Conservation (phyloP, 2,329 filamentous ascomycete species). For the Aschersonia sp. region DNA sequence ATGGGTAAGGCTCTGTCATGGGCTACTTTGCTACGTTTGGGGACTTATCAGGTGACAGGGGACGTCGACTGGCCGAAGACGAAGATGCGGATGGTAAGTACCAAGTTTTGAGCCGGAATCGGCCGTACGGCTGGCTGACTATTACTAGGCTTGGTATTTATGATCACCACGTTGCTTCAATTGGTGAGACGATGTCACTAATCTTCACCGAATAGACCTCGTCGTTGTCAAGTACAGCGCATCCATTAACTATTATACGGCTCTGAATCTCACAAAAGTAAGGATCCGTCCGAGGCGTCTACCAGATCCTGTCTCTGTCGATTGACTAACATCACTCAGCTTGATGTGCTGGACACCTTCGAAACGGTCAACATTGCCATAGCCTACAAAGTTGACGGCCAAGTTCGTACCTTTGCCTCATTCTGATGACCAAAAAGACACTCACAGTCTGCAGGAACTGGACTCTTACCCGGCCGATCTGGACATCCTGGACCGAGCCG, state of each 20-base stretch:
- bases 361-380: conserved; percentile 28
- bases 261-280: conserved; percentile 40
- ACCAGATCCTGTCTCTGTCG: conserved; percentile 6
- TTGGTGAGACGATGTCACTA: background rate
- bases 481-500: conserved; percentile 38
- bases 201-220: conserved; percentile 29
- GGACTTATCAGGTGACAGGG: conserved; percentile 9
- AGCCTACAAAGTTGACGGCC: conserved; percentile 39
- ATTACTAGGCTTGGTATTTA: conserved; percentile 12
- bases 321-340: conserved; percentile 4
- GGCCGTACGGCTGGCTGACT: conserved; percentile 7
- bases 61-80: conserved; percentile 41
- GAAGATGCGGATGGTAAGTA: conserved; percentile 38
- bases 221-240: conserved; percentile 52
- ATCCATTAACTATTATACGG: conserved; percentile 52
- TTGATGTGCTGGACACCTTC: conserved; percentile 10
- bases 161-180: conserved; percentile 21
- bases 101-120: background rate
- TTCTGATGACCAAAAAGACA: conserved; percentile 9
- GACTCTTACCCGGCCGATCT: conserved; percentile 50
- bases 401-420: conserved; percentile 8
- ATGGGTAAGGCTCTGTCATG: conserved; percentile 13
- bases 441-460: conserved; percentile 11
- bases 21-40: background rate
- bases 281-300: conserved; percentile 1